Base-by-base conservation (phyloP, 106 monocot species). In the Vanilla planifolia region DNA sequence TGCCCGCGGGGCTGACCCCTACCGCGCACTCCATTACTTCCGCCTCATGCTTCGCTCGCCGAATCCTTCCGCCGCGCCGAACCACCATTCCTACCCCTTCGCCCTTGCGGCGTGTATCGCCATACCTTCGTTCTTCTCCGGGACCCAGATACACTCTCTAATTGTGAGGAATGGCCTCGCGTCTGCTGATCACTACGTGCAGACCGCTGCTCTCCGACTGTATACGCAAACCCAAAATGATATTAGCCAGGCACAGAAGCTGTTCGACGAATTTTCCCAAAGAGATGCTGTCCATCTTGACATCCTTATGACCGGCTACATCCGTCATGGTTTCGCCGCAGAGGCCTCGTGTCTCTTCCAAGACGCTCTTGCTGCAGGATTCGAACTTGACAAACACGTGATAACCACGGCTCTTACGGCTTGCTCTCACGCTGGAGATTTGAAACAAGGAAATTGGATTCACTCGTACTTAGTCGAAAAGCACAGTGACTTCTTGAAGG, bases 31-130 rank as follows among this genome's bases (percentile, higher is more conserved):
- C 77, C 47, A 57, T 42, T 67, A 42, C 62, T 61, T 72, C 53
- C 53, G 11, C 47, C 53, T 51, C 55, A 25, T 48, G 43, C 61
- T 37, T 44, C 63, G 28, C 26, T 40, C 64, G 8, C 13, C 33
- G 0, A 13, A 60, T 43, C 35, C 51, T 43, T 11, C 60, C 51
- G 1, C 73, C 59, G 42, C 66, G 20, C 60, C 41, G 42, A 69
- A 88, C 65, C 88, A 83, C 67, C 73, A 64, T 67, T 56, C 82
- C 58, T 83, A 76, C 71, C 79, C 88, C 24, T 77, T 80, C 57
- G 75, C 66, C 51, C 69, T 88, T 51, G 23, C 70, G 40, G 72
- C 79, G 24, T 79, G 73, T 65, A 25, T 60, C 29, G 5, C 61
- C 43, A 8, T 43, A 15, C 47, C 43, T 19, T 71, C 52, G 37